Evolutionary conservation across 2,329 filamentous ascomycete species (phyloP).

Genomic region (Corinectria fuckeliana): DNA sequence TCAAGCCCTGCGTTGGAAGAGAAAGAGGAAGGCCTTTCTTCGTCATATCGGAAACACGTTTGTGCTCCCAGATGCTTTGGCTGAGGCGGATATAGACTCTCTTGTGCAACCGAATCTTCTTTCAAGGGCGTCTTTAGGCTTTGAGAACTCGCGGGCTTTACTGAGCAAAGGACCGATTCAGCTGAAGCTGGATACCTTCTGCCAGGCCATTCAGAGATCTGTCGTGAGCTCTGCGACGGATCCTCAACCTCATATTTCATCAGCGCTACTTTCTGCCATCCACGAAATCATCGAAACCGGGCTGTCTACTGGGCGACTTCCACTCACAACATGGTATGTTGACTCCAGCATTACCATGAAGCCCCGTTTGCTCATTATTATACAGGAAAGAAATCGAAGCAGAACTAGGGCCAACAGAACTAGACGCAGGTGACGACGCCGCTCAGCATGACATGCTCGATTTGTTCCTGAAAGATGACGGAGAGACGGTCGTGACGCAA

Average conservation of each 20-base stretch:
- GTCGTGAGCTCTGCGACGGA: slow-evolving; percentile 21
- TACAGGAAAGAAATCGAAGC: slow-evolving; percentile 38
- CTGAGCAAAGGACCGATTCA: slow-evolving; percentile 23
- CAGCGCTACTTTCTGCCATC: slow-evolving; percentile 36
- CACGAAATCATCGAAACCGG: slow-evolving; percentile 37
- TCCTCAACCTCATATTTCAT: slow-evolving; percentile 36
- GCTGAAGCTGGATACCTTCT: slow-evolving; percentile 36
- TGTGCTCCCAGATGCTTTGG: slow-evolving; percentile 47
- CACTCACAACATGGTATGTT: slow-evolving; percentile 45
- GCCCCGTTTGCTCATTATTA: slow-evolving; percentile 6
- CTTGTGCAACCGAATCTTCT: slow-evolving; percentile 23
- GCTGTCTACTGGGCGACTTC: slow-evolving; percentile 32
- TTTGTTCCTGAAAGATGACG: slow-evolving; percentile 37
- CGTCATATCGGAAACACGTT: slow-evolving; percentile 42
- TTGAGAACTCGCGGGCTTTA: background rate
- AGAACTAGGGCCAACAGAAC: slow-evolving; percentile 1
- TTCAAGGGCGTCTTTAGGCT: background rate
- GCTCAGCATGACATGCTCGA: slow-evolving; percentile 40
- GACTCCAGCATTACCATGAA: background rate
- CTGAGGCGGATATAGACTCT: slow-evolving; percentile 34
- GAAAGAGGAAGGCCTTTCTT: slow-evolving; percentile 38
- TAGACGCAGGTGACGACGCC: slow-evolving; percentile 24
- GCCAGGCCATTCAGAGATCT: slow-evolving; percentile 25
- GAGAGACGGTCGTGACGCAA: slow-evolving; percentile 40
- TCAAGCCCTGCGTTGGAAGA: slow-evolving; percentile 38